phyloP scores from a whole-genome alignment of 1,284 basidiomycete species.

The Trichosporon sp. region DNA sequence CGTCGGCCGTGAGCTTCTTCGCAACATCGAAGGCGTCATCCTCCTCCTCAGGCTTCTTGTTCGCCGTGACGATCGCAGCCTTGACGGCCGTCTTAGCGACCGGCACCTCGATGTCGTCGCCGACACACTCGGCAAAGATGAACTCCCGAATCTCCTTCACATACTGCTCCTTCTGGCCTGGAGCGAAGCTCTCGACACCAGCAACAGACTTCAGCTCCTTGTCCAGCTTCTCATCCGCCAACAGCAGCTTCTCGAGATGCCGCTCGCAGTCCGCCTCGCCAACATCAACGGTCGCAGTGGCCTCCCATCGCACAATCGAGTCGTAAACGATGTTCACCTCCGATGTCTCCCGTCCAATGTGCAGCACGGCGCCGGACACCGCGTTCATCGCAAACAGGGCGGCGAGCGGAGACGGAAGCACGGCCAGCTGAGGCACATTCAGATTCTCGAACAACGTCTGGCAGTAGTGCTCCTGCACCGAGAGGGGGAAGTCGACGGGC shows the following conservation, averaged over 20 bases:
- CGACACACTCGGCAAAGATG: slow-evolving; percentile 37
- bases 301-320: slow-evolving; percentile 60
- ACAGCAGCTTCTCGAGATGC: slow-evolving; percentile 66
- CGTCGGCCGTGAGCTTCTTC: slow-evolving; percentile 46
- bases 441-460: slow-evolving; percentile 94
- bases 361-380: slow-evolving; percentile 74
- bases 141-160: slow-evolving; percentile 35
- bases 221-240: slow-evolving; percentile 59
- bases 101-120: slow-evolving; percentile 42
- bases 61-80: slow-evolving; percentile 20
- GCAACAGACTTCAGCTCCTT: slow-evolving; percentile 54
- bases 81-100: slow-evolving; percentile 18
- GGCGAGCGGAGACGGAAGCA: slow-evolving; percentile 78
- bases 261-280: slow-evolving; percentile 69
- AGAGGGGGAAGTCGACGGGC: slow-evolving; percentile 44
- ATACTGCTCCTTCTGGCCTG: slow-evolving; percentile 29
- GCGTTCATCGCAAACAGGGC: slow-evolving; percentile 76
- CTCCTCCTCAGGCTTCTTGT: slow-evolving; percentile 51
- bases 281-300: slow-evolving; percentile 58
- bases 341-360: slow-evolving; percentile 68
- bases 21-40: slow-evolving; percentile 65
- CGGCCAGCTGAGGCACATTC: slow-evolving; percentile 77
- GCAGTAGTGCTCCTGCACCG: slow-evolving; percentile 70
- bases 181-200: slow-evolving; percentile 47
- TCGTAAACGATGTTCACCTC: slow-evolving; percentile 71